phyloP scores from a whole-genome alignment of 1,139 yeast genomes.

The Chernovozyma sophiae-reginae region DNA sequence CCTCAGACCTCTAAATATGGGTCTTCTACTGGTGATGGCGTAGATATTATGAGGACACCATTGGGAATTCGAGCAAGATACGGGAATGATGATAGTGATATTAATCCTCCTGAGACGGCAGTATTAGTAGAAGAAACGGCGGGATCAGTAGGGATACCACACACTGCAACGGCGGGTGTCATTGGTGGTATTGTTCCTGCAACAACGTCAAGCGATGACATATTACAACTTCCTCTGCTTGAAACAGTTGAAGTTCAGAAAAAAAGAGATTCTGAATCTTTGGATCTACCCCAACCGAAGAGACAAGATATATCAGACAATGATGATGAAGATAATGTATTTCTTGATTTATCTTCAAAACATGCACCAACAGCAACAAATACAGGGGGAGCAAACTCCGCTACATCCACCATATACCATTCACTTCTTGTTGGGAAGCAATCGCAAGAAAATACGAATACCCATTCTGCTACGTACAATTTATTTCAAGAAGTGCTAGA shows the following conservation, averaged over 20 bases:
- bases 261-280: conserved; percentile 10
- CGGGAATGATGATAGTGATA: conserved; percentile 29
- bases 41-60: conserved; percentile 23
- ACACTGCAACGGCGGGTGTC: not conserved
- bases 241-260: conserved; percentile 19
- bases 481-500: conserved; percentile 8
- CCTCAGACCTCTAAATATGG: conserved; percentile 48
- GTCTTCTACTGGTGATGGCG: conserved; percentile 12
- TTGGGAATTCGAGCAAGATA: conserved; percentile 20
- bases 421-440: conserved; percentile 21
- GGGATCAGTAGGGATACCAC: not conserved
- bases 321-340: conserved; percentile 26
- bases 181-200: not conserved
- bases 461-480: conserved; percentile 11
- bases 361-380: no score
- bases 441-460: conserved; percentile 18
- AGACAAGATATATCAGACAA: conserved; percentile 2
- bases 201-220: not conserved
- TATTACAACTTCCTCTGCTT: conserved; percentile 16
- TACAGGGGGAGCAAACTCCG: conserved; percentile 16
- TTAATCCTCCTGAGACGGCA: conserved; percentile 26
- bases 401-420: conserved; percentile 29
- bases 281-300: conserved; percentile 7
- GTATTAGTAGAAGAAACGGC: conserved; percentile 11
- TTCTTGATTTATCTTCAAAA: conserved; percentile 21